Conservation (phyloP, 352 stramenopile species). For the Pythium oligandrum region DNA sequence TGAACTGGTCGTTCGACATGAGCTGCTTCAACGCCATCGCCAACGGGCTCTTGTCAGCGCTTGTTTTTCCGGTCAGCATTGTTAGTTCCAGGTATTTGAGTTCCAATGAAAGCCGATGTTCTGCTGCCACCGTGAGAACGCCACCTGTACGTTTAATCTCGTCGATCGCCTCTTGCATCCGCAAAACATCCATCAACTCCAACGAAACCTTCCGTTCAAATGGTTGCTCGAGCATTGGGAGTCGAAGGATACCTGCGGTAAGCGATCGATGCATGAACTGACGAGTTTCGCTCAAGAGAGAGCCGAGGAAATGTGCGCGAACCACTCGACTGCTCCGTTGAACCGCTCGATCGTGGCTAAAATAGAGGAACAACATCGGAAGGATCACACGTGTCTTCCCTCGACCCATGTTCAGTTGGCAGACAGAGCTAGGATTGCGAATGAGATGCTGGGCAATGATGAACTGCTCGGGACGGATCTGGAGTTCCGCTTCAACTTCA, state of each 20-base stretch:
- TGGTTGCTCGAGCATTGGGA: slow-evolving; percentile 54
- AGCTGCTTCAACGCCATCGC: slow-evolving; percentile 2
- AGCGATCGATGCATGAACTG: slow-evolving; percentile 64
- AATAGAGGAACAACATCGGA: slow-evolving; percentile 82
- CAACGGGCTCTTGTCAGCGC: background rate
- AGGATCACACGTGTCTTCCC: slow-evolving; percentile 88
- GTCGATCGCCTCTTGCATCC: slow-evolving; percentile 32
- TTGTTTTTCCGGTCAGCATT: background rate
- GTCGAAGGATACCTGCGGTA: slow-evolving; percentile 31
- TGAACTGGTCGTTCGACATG: slow-evolving; percentile 39
- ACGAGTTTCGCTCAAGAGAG: slow-evolving; percentile 56
- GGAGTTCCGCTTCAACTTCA: slow-evolving; percentile 75
- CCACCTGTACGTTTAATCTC: slow-evolving; percentile 34
- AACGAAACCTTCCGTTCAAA: slow-evolving; percentile 62
- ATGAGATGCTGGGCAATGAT: slow-evolving; percentile 71
- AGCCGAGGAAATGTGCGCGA: slow-evolving; percentile 54
- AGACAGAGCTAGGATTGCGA: slow-evolving; percentile 50
- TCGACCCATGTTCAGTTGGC: slow-evolving; percentile 85
- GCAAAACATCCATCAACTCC: slow-evolving; percentile 10
- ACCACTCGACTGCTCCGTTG: slow-evolving; percentile 18
- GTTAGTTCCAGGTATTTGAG: slow-evolving; percentile 66
- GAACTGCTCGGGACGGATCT: slow-evolving; percentile 81
- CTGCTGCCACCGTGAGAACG: slow-evolving; percentile 71
- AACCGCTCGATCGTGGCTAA: slow-evolving; percentile 1
- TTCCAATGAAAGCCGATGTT: slow-evolving; percentile 86